Evolutionary conservation across 306 rosid genomes (phyloP), one percentile per base, ranked within the genome.

Genomic region (Myrica gale): DNA sequence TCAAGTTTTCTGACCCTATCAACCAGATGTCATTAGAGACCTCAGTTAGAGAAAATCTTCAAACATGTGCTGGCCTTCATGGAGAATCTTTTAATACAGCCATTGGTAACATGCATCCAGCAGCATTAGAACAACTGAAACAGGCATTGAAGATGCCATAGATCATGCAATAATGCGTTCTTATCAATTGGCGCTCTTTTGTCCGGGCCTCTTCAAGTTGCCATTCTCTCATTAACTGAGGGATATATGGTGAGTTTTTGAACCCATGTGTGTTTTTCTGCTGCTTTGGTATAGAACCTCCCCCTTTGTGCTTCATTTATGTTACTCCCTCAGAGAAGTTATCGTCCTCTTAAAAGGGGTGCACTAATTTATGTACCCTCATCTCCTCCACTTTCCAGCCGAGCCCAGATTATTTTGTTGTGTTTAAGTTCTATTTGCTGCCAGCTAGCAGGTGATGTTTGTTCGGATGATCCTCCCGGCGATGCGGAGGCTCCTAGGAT

Each of bases 1-100:
- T 95, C 86, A 95, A 95, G 86, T 52, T 74, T 69, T 89, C 96
- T 21, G 98, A 95, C 71, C 93, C 90, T n/a, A 87, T 95, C 79
- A 86, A 95, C 85, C 94, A 89, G 73, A 63, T 95, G 75, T 89
- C 93, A 16, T 82, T 95, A 20, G 98, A 95, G 89, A 85, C 87
- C 46, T 92, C 91, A 51, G 93, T 92, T 75, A 87, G 85, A 74
- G 97, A 91, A 71, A 95, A 95, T 81, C 93, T 95, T 75, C 98
- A 90, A 74, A 92, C 97, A 5, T 92, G 96, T 78, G 89, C 96
- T 62, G 84, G 91, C 55, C 90, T 90, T 81, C 97, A 95, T 78
- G 98, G 98, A 45, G 98, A 95, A 82, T 82, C 95, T n/a, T 95
- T 95, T 76, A 89, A 84, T 89, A 73, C 91, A 52, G 90, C 90